Evolutionary conservation across 2,329 filamentous ascomycete species (phyloP), one percentile per base, ranked within the genome.

Genomic region (Paraphoma sp.): DNA sequence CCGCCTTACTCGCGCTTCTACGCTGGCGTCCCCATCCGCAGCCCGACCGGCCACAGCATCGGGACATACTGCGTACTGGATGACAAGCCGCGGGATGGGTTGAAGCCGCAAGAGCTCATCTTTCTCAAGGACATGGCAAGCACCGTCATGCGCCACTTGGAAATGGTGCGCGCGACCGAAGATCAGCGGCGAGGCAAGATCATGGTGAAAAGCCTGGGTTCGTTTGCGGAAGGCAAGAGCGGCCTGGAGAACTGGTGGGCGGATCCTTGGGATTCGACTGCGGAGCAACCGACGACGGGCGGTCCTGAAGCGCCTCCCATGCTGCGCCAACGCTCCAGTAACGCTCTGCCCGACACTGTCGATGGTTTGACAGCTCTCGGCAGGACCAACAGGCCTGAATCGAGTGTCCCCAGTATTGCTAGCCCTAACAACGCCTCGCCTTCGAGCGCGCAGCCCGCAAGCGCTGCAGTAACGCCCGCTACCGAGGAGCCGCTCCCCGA

Each of bases 11-110:
- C 68, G 16, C 67, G 71, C 3, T 87, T 87, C 65, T 85, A 86
- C 56, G 84, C 84, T 6, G 84, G 83, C 16, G 86, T 88, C 0
- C 87, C 87, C 0, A 84, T 90, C 51, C 81, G 82, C 28, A 86
- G 84, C 3, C 81, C 81, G 0, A 82, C 81, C 36, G 81, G 84
- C 29, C 82, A 84, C 62, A 81, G 82, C 45, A 85, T 90, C 53
- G 88, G 88, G 9, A 82, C 81, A 10, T 86, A 87, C 56, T 83
- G 84, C 50, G 81, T 89, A 2, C 76, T 87, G 3, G 87, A 89
- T 61, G 81, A 84, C 43, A 78, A 79, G n/a, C 81, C 84, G 0
- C 82, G 85, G 12, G 65, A 82, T 42, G 83, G 82, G 0, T 65
- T 89, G 16, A 76, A 75, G 10, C 65, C 77, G 0, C 78, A 78